A percentile compares a stretch with the other conserved stretches of the same genome.
These are phyloP conservation scores for Polygonum aviculare DNA, from an alignment of 148 eudicot species.

Conservation along the genomic window DNA sequence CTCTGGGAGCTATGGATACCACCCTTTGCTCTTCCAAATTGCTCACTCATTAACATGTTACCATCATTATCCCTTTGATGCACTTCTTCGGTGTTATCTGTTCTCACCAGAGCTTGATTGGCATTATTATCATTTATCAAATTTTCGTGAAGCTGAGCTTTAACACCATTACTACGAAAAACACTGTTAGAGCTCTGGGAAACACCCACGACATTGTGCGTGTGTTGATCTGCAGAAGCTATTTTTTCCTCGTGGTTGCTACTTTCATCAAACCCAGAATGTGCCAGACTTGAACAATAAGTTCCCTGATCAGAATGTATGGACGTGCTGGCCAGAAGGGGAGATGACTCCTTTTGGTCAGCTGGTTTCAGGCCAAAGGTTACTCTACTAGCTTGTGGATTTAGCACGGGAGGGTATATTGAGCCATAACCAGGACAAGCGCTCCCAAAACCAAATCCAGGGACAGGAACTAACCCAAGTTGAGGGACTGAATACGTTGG, in stretches of 20 bases:
- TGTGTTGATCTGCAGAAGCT: slow-evolving; percentile 12
- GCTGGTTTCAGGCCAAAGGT: slow-evolving; percentile 15
- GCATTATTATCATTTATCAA: slow-evolving; percentile 21
- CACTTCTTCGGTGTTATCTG: slow-evolving; percentile 14
- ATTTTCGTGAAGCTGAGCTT: slow-evolving; percentile 14
- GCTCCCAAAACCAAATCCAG: slow-evolving; percentile 11
- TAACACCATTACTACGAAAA: slow-evolving; percentile 13
- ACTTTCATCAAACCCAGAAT: slow-evolving; percentile 11
- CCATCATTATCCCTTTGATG: slow-evolving; percentile 15
- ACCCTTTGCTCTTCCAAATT: slow-evolving; percentile 16
- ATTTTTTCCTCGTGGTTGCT: slow-evolving; percentile 11
- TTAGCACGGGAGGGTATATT: slow-evolving; percentile 14
- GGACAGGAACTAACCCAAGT: slow-evolving; percentile 13
- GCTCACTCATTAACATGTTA: slow-evolving; percentile 17
- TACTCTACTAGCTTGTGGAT: slow-evolving; percentile 12
- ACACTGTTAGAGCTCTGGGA: slow-evolving; percentile 18
- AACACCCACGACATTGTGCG: slow-evolving; percentile 3
- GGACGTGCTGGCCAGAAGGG: slow-evolving; percentile 27
- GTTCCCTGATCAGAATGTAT: slow-evolving; percentile 28
- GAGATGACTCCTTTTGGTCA: slow-evolving; percentile 24
- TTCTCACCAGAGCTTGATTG: slow-evolving; percentile 8
- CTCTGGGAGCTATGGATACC: slow-evolving; percentile 28
- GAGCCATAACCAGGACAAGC: slow-evolving; percentile 16
- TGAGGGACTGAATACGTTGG: slow-evolving; percentile 16
- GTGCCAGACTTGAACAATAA: slow-evolving; percentile 17